Base-by-base conservation (phyloP, 2,329 filamentous ascomycete genomes). In the Aspergillus hiratsukae region DNA sequence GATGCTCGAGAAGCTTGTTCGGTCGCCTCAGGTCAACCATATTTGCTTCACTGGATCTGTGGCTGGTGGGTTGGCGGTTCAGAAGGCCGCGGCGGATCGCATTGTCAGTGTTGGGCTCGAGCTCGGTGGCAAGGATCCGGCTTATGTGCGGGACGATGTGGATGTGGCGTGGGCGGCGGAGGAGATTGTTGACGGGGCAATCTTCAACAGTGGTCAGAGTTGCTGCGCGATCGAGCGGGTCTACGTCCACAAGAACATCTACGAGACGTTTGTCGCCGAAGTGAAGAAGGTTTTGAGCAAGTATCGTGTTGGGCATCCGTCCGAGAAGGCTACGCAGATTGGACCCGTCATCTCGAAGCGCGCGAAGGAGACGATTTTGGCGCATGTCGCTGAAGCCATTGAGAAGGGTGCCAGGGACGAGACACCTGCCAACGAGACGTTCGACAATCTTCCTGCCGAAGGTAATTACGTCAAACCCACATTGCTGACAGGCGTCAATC, bases 191-290 rank as follows among this genome's bases (percentile, higher is more conserved):
- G 93, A 97, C 66, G 93, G 93, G 21, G 87, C 91, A n/a, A 81
- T 97, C 56, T 97, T 97, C 81, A 97, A 97, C 78, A 96, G 92
- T 52, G 93, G 93, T n/a, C 93, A 97, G 79, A 96, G 91, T 72
- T 97, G 93, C 80, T 97, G 93, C 76, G 89, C 91, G 25, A 81
- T 97, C 53, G 93, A 97, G 77, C 83, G 93, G 35, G 85, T 97
- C 21, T 97, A 97, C 68, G 92, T 97, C 4, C 86, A 94, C 67
- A 88, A 89, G 69, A 86, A 84, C 64, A 84, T 97, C 51, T 86
- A 97, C 72, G 91, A 96, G 67, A 77, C 83, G 11, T 97, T 97
- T 67, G 81, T 97, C 52, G 80, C 84, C 52, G 90, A 88, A 4
- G 81, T 90, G 11, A 89, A 94, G 73, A 86, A 87, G 55, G 90